A percentile compares a stretch with the other conserved stretches of the same genome.
Evolutionary conservation across 2,329 filamentous ascomycete genomes (phyloP).

Genomic region (Paecilomyces niveus): DNA sequence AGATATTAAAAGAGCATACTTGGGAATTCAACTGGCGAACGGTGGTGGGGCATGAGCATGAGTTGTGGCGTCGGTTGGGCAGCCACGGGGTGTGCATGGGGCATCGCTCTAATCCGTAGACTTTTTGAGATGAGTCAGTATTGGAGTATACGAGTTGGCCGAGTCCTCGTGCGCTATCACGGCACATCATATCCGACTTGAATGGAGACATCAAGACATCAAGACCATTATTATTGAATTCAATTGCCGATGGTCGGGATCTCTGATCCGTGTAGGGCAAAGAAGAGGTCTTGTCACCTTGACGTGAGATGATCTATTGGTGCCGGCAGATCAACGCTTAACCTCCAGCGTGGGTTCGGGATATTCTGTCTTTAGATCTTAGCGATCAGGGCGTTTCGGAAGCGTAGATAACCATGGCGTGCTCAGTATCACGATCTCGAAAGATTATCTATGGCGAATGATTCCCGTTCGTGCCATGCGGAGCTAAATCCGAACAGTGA

Average conservation of each 20-base stretch:
- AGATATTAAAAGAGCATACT: neutral
- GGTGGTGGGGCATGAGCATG: neutral
- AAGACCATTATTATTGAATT: neutral
- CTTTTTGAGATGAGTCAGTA: neutral
- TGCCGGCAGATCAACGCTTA: neutral
- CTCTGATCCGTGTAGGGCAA: no score
- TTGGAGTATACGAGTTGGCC: no score
- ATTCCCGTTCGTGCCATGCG: neutral
- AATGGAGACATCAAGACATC: no score
- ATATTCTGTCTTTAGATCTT: neutral
- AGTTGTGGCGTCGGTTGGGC: slow-evolving; percentile 1
- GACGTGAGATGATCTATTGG: neutral
- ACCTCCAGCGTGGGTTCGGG: no score
- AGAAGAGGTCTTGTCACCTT: no score
- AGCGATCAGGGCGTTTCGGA: neutral
- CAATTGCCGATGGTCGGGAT: neutral
- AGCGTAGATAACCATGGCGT: neutral
- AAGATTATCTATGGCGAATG: neutral
- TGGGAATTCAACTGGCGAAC: neutral
- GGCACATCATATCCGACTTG: neutral
- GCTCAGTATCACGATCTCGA: neutral
- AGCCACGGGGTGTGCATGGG: neutral
- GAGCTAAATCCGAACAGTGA: neutral
- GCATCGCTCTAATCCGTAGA: no score
- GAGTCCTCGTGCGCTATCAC: neutral